phyloP scores from a whole-genome alignment of 495 filamentous ascomycete genomes.

The Hypoxylon fragiforme region DNA sequence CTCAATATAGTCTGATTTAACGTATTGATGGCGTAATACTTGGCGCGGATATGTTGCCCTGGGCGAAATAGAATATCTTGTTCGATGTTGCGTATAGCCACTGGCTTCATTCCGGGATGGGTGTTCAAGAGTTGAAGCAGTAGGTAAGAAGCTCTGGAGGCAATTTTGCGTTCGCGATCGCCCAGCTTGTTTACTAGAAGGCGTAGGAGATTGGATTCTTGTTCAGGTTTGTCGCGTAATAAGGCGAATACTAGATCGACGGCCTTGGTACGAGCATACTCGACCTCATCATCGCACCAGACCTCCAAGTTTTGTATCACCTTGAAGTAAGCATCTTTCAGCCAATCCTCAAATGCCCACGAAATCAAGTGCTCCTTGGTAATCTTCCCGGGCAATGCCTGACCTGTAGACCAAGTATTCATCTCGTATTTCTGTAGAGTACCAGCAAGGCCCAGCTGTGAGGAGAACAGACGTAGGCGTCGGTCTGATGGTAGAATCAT shows the following conservation, averaged over 20 bases:
- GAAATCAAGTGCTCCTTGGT: conserved; percentile 75
- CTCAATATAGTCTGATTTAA: conserved; percentile 94
- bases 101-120: conserved; percentile 90
- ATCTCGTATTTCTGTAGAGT: conserved; percentile 61
- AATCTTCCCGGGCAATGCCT: conserved; percentile 69
- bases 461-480: conserved; percentile 76
- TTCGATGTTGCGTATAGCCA: conserved; percentile 82
- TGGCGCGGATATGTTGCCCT: conserved; percentile 82
- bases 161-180: conserved; percentile 90
- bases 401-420: conserved; percentile 64
- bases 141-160: conserved; percentile 87
- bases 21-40: conserved; percentile 95
- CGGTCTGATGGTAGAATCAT: conserved; percentile 80
- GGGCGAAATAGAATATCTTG: conserved; percentile 84
- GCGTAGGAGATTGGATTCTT: conserved; percentile 90
- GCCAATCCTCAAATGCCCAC: conserved; percentile 94
- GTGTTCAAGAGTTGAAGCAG: conserved; percentile 84
- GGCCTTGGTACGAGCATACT: conserved; percentile 82
- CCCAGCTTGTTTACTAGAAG: conserved; percentile 95
- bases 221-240: conserved; percentile 93
- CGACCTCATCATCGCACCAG: conserved; percentile 92
- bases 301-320: conserved; percentile 84
- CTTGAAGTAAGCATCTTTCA: conserved; percentile 90
- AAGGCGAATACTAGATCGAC: conserved; percentile 88
- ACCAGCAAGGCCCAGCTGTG: conserved; percentile 73